Evolutionary conservation across 805 yeast genomes (phyloP).

Genomic region (Ascoidea tarda): DNA sequence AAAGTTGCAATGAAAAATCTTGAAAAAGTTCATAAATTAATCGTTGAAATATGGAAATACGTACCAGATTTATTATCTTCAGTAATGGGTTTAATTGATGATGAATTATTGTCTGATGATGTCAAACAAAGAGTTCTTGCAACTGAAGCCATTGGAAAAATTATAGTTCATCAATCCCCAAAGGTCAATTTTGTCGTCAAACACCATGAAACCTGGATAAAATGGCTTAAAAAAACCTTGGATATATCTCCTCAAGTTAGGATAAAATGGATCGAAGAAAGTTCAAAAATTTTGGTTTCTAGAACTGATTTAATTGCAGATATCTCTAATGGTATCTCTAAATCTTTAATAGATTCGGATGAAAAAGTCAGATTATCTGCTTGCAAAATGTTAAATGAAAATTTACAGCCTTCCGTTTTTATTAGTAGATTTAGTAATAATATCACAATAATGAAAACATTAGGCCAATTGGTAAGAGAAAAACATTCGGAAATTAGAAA

Average conservation of each 20-base stretch:
- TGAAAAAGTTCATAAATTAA: slow-evolving; percentile 45
- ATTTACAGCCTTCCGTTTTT: slow-evolving; percentile 30
- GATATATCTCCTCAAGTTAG: slow-evolving; percentile 58
- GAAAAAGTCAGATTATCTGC: slow-evolving; percentile 58
- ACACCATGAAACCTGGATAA: slow-evolving; percentile 46
- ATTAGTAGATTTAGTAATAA: slow-evolving; percentile 29
- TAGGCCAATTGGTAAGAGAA: slow-evolving; percentile 59
- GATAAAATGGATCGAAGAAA: slow-evolving; percentile 51
- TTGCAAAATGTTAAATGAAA: slow-evolving; percentile 31
- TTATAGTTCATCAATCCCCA: slow-evolving; percentile 35
- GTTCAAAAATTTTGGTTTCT: slow-evolving; percentile 29
- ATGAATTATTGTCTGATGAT: slow-evolving; percentile 58
- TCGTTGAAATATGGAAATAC: slow-evolving; percentile 59
- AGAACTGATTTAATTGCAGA: slow-evolving; percentile 34
- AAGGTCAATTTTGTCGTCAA: slow-evolving; percentile 41
- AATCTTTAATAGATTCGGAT: slow-evolving; percentile 62
- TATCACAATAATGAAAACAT: slow-evolving; percentile 31
- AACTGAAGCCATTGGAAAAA: slow-evolving; percentile 57
- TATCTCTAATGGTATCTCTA: slow-evolving; percentile 40
- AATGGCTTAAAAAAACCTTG: slow-evolving; percentile 63
- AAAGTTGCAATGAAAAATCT: slow-evolving; percentile 25
- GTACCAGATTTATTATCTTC: slow-evolving; percentile 65
- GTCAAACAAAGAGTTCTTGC: slow-evolving; percentile 50
- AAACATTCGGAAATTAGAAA: slow-evolving; percentile 51
- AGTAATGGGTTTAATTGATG: slow-evolving; percentile 66